Conservation (phyloP, 306 rosid species). For the Sicyos baderoa region DNA sequence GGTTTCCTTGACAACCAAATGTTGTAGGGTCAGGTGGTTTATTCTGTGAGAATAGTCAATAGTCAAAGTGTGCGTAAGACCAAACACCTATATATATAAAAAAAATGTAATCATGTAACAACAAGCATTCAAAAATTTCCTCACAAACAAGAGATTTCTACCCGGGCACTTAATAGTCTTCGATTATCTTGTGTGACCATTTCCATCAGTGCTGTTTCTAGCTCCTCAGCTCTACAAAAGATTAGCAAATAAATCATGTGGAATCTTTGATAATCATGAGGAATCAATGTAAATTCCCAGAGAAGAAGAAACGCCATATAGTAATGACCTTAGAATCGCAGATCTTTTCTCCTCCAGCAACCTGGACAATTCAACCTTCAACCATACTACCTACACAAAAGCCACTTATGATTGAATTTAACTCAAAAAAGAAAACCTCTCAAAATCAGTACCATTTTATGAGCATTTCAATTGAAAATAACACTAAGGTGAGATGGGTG, state of each 20-base stretch:
- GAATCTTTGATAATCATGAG: neutral
- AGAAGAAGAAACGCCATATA: constrained; percentile 11
- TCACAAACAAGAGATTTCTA: constrained; percentile 34
- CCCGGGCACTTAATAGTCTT: constrained; percentile 72
- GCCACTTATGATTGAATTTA: constrained; percentile 35
- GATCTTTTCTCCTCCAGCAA: constrained; percentile 92
- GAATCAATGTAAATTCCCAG: neutral
- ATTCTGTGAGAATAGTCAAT: too few species aligned
- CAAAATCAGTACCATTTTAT: constrained; percentile 1
- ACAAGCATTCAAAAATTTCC: constrained; percentile 11
- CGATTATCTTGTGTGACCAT: constrained; percentile 76
- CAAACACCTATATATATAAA: neutral
- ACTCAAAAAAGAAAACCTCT: constrained; percentile 17
- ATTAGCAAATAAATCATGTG: neutral
- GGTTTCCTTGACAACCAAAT: too few species aligned
- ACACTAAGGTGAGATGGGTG: neutral
- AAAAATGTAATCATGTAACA: neutral
- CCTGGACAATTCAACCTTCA: constrained; percentile 88
- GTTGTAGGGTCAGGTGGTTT: too few species aligned
- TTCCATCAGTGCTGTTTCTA: constrained; percentile 91
- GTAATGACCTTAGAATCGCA: constrained; percentile 61
- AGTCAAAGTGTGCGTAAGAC: too few species aligned
- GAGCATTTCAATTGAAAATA: constrained; percentile 6
- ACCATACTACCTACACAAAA: constrained; percentile 73
- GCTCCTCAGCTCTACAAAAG: constrained; percentile 77